Evolutionary conservation across 257 asterid species (phyloP).

Genomic region (Sherardia arvensis): DNA sequence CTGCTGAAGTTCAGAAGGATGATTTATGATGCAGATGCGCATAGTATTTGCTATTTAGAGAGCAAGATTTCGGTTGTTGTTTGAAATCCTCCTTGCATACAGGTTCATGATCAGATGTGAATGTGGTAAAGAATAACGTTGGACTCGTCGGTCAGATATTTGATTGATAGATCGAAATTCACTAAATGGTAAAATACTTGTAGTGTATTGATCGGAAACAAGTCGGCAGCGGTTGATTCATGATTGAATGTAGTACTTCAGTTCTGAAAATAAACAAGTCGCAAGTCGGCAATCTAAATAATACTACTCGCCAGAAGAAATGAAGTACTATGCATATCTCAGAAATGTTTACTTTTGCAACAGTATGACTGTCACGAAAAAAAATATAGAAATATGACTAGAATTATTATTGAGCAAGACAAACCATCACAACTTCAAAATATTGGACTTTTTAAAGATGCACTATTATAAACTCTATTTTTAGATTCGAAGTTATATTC

Average conservation of each 20-base stretch:
- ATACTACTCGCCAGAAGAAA: background rate
- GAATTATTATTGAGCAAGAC: background rate
- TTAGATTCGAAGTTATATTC: no score
- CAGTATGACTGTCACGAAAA: no score
- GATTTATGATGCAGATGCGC: no score
- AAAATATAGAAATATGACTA: no score
- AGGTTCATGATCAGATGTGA: no score
- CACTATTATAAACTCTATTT: no score
- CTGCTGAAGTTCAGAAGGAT: no score
- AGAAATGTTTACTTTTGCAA: background rate
- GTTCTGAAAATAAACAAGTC: background rate
- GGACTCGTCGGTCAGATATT: background rate
- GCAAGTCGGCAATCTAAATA: background rate
- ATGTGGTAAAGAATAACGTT: no score
- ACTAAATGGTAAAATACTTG: no score
- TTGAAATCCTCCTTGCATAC: no score
- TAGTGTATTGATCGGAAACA: background rate
- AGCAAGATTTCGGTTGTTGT: no score
- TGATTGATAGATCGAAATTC: background rate
- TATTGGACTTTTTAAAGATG: background rate
- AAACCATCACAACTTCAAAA: background rate
- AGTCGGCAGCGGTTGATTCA: background rate
- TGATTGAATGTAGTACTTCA: background rate
- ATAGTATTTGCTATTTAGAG: no score
- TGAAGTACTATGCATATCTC: background rate